These are phyloP conservation scores for Ustilago vetiveriae DNA, from an alignment of 1,284 basidiomycete genomes.

Conservation along the genomic window DNA sequence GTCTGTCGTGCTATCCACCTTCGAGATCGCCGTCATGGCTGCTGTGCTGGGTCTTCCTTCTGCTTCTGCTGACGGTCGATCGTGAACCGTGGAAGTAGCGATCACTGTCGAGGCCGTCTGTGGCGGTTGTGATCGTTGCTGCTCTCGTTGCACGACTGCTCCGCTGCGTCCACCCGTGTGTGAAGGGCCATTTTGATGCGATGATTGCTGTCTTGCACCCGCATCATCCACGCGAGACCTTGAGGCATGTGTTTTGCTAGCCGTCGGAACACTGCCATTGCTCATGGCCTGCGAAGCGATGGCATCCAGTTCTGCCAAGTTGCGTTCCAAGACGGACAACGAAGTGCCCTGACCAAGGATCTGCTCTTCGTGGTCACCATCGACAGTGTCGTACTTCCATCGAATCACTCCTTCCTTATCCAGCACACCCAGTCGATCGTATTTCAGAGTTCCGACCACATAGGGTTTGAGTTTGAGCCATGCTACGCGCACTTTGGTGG, in stretches of 20 bases:
- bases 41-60: slow-evolving; percentile 16
- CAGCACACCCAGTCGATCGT: slow-evolving; percentile 47
- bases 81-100: neutral
- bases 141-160: too few relatives aligned
- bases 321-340: slow-evolving; percentile 43
- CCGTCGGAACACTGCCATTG: neutral
- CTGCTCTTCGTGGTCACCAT: slow-evolving; percentile 51
- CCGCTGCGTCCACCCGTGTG: too few relatives aligned
- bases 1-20: slow-evolving; percentile 9
- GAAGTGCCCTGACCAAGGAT: slow-evolving; percentile 54
- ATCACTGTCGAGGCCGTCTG: neutral
- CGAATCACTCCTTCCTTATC: slow-evolving; percentile 47
- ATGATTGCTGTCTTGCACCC: neutral
- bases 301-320: slow-evolving; percentile 50
- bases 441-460: slow-evolving; percentile 52
- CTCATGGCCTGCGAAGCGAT: neutral
- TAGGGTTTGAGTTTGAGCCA: slow-evolving; percentile 59
- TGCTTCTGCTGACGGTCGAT: slow-evolving; percentile 9
- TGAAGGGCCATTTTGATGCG: slow-evolving; percentile 6
- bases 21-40: slow-evolving; percentile 11
- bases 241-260: slow-evolving; percentile 8
- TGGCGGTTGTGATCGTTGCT: neutral
- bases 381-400: slow-evolving; percentile 52
- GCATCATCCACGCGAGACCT: slow-evolving; percentile 5
- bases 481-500: slow-evolving; percentile 59